Evolutionary conservation across 2,329 filamentous ascomycete genomes (phyloP).

Genomic region (Camillea tinctor): DNA sequence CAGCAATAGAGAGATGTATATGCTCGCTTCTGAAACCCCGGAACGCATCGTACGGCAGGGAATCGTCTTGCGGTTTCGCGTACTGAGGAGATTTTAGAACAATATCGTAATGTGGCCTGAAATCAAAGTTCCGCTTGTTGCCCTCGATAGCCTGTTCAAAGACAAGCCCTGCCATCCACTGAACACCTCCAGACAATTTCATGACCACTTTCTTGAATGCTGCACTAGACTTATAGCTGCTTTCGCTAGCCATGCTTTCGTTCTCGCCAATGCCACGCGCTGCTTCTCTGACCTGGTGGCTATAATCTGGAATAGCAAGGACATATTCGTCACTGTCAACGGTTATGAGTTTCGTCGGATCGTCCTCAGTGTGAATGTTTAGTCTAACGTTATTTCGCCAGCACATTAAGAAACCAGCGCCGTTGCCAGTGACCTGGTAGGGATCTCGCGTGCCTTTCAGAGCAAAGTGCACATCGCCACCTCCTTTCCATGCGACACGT

Average conservation of each 20-base stretch:
- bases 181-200: slow-evolving; percentile 96
- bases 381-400: slow-evolving; percentile 93
- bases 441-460: slow-evolving; percentile 91
- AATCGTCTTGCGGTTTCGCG: slow-evolving; percentile 58
- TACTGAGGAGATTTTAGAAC: slow-evolving; percentile 78
- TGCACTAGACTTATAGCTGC: slow-evolving; percentile 69
- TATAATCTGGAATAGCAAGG: slow-evolving; percentile 90
- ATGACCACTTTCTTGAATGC: slow-evolving; percentile 97
- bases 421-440: slow-evolving; percentile 87
- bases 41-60: slow-evolving; percentile 81
- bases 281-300: slow-evolving; percentile 75
- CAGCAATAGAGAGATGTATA: slow-evolving; percentile 91
- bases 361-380: slow-evolving; percentile 79
- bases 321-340: slow-evolving; percentile 96
- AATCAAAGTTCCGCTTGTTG: slow-evolving; percentile 77
- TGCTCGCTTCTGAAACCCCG: slow-evolving; percentile 94
- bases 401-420: slow-evolving; percentile 96
- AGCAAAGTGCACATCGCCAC: slow-evolving; percentile 91
- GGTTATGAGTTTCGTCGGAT: slow-evolving; percentile 91
- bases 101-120: slow-evolving; percentile 89
- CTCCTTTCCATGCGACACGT: slow-evolving; percentile 86
- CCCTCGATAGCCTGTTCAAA: slow-evolving; percentile 81
- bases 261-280: slow-evolving; percentile 49
- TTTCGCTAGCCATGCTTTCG: slow-evolving; percentile 61
- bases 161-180: slow-evolving; percentile 86